Percentiles rank a stretch among this genome's conserved stretches.
These are phyloP conservation scores for Neurospora sp. DNA, from an alignment of 495 filamentous ascomycete species.

Conservation along the genomic window DNA sequence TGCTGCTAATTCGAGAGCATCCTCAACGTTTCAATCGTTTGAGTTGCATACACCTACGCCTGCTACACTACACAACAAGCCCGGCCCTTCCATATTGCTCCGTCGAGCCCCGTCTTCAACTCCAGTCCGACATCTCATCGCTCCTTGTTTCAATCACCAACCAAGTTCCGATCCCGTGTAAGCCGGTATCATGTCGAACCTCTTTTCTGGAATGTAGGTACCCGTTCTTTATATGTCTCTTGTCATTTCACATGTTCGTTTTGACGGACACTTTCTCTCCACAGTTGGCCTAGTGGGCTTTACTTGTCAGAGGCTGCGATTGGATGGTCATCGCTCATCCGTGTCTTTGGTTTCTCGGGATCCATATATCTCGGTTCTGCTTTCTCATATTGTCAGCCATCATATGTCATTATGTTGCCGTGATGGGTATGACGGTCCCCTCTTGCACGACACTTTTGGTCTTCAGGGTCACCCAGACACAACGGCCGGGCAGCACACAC, in stretches of 20 bases:
- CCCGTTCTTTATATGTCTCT: constrained; percentile 1
- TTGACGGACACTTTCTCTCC: not conserved
- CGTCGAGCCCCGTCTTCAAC: not conserved
- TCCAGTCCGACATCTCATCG: not conserved
- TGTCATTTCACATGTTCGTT: constrained; percentile 2
- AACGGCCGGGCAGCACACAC: not conserved
- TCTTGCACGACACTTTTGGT: not conserved
- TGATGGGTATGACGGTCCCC: not conserved
- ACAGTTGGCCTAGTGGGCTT: not conserved
- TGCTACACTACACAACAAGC: not conserved
- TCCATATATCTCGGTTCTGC: not conserved
- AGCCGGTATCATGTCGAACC: constrained; percentile 53
- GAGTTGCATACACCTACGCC: not conserved
- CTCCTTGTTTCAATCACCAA: not conserved
- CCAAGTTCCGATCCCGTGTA: not conserved
- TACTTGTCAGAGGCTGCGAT: not conserved
- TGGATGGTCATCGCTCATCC: not conserved
- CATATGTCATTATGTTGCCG: not conserved
- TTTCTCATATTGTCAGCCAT: constrained; percentile 4
- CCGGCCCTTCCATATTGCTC: not conserved
- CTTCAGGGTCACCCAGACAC: not conserved
- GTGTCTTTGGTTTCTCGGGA: too few relatives aligned
- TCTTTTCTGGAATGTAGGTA: constrained; percentile 75
- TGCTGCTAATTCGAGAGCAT: not conserved
- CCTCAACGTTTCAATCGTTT: not conserved